Conservation (phyloP, 768 basidiomycete genomes). For the Termitomyces sp. region DNA sequence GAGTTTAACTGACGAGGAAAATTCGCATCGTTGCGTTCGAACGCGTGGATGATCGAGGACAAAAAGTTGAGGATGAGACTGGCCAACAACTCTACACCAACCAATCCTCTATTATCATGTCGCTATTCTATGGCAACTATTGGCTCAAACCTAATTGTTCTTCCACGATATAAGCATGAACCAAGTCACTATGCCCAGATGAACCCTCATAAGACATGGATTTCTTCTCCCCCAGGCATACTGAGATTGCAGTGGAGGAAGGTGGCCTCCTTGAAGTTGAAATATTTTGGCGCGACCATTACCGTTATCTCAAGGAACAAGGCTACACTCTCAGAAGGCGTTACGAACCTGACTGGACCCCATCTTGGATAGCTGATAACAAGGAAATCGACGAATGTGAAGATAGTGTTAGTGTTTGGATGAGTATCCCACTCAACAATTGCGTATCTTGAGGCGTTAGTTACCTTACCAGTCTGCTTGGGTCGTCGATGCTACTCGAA, state of each 20-base stretch:
- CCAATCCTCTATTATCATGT: no score
- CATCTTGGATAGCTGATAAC: slow-evolving; percentile 21
- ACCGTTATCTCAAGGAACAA: slow-evolving; percentile 21
- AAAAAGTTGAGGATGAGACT: no score
- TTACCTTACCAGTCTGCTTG: background rate
- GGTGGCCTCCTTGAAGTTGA: background rate
- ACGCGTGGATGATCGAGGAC: no score
- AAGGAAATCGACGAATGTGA: background rate
- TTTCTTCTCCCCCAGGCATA: background rate
- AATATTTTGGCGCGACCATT: slow-evolving; percentile 15
- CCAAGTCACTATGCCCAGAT: background rate
- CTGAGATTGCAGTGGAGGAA: background rate
- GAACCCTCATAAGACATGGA: background rate
- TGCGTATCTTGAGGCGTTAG: background rate
- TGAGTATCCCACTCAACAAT: background rate
- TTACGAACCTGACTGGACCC: slow-evolving; percentile 23
- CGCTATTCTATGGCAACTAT: no score
- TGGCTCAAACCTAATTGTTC: no score
- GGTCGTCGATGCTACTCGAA: slow-evolving; percentile 29
- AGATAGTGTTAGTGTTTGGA: background rate
- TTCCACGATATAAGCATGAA: background rate
- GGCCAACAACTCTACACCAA: no score
- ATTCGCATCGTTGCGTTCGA: no score
- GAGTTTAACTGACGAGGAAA: no score
- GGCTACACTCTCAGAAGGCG: slow-evolving; percentile 33